Conservation (phyloP, 345 rosid species). For the Euphorbia lathyris region DNA sequence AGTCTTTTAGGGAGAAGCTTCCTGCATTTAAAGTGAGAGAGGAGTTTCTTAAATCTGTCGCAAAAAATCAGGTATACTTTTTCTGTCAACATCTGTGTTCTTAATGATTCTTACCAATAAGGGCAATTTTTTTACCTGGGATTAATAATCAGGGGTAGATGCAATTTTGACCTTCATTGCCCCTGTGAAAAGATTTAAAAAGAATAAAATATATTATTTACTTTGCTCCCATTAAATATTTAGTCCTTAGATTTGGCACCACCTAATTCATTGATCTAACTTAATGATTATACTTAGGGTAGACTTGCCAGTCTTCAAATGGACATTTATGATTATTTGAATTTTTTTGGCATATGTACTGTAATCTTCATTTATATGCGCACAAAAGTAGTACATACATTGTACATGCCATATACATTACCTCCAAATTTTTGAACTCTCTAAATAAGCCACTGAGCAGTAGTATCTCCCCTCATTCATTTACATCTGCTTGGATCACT, state of each 20-base stretch:
- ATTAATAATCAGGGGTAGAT: not conserved
- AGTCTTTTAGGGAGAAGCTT: constrained; percentile 73
- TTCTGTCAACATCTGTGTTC: constrained; percentile 5
- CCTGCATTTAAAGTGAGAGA: constrained; percentile 83
- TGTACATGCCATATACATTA: not conserved
- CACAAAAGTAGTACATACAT: not conserved
- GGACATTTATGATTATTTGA: not conserved
- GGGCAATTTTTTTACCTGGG: not conserved
- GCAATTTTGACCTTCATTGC: not conserved
- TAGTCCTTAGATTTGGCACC: too few relatives aligned
- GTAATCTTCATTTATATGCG: not conserved
- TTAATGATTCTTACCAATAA: not conserved
- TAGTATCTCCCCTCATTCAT: not conserved
- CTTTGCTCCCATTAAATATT: too few relatives aligned
- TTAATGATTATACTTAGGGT: not conserved
- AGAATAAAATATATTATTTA: too few relatives aligned
- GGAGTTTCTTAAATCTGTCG: constrained; percentile 72
- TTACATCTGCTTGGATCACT: not conserved
- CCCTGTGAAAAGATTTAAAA: too few relatives aligned
- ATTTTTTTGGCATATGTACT: not conserved
- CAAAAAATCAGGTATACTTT: constrained; percentile 63
- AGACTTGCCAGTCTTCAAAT: not conserved
- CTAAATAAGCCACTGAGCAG: not conserved
- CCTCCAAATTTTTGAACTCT: not conserved
- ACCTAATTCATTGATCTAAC: too few relatives aligned